Evolutionary conservation across 2,329 filamentous ascomycete species (phyloP).

Genomic region (Coniella lustricola): DNA sequence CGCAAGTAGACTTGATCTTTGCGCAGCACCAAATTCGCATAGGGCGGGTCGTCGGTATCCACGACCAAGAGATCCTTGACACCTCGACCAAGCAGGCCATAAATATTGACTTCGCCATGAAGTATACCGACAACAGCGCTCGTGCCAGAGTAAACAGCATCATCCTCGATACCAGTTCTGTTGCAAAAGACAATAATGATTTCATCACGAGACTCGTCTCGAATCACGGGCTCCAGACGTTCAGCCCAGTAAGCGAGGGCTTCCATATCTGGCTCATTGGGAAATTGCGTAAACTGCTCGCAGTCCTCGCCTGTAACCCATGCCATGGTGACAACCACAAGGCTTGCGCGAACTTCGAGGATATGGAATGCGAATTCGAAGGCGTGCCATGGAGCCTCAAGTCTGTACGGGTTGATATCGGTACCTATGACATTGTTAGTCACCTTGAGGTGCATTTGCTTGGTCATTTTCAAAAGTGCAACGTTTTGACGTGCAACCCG

Average conservation of each 20-base stretch:
- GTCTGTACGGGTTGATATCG: constrained; percentile 55
- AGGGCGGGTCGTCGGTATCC: constrained; percentile 37
- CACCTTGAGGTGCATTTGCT: no score
- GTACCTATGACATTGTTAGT: constrained; percentile 27
- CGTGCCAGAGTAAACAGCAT: constrained; percentile 55
- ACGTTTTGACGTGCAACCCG: no score
- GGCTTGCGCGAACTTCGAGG: constrained; percentile 45
- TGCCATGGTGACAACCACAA: constrained; percentile 70
- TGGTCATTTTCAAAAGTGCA: no score
- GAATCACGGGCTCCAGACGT: constrained; percentile 49
- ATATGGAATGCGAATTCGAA: constrained; percentile 51
- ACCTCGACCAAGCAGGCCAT: constrained; percentile 53
- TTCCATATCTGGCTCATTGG: constrained; percentile 49
- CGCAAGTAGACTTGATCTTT: neutral
- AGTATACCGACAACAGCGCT: constrained; percentile 55
- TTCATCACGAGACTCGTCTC: constrained; percentile 37
- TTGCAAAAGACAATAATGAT: constrained; percentile 57
- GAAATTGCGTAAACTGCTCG: constrained; percentile 32
- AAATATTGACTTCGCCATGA: constrained; percentile 50
- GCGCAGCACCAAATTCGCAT: constrained; percentile 28
- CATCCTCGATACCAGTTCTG: constrained; percentile 51
- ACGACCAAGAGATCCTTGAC: constrained; percentile 54
- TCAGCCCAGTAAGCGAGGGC: constrained; percentile 61
- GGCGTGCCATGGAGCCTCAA: constrained; percentile 40
- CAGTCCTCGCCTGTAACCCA: constrained; percentile 53